A percentile compares a stretch with the other conserved stretches of the same genome.
These are phyloP conservation scores for Wickerhamomyces strasburgensis DNA, from an alignment of 805 yeast species.

Conservation along the genomic window DNA sequence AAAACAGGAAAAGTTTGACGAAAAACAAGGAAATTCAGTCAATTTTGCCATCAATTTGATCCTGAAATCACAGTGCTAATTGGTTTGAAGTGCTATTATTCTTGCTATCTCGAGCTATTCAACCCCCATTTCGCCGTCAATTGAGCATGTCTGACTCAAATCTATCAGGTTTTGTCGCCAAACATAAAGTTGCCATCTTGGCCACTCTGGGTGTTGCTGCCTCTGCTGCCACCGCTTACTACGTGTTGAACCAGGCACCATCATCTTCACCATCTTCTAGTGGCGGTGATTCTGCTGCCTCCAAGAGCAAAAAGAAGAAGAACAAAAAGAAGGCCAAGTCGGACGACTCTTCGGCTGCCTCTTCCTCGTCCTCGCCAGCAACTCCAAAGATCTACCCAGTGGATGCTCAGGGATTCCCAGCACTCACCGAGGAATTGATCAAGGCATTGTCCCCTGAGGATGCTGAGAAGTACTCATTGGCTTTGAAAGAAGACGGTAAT, in stretches of 20 bases:
- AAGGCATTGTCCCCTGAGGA: conserved; percentile 42
- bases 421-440: conserved; percentile 42
- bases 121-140: too few species aligned
- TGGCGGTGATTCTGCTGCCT: conserved; percentile 9
- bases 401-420: conserved; percentile 53
- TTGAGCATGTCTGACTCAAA: conserved; percentile 27
- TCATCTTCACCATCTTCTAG: conserved; percentile 12
- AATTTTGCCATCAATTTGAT: too few species aligned
- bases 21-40: too few species aligned
- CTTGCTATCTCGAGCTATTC: too few species aligned
- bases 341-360: conserved; percentile 12
- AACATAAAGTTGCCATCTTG: conserved; percentile 56
- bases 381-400: conserved; percentile 46
- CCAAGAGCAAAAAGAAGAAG: conserved; percentile 33
- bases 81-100: too few species aligned
- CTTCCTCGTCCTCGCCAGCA: conserved; percentile 13
- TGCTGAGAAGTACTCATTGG: conserved; percentile 61
- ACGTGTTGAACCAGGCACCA: conserved; percentile 38
- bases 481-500: conserved; percentile 89
- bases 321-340: conserved; percentile 38
- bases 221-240: conserved; percentile 59
- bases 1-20: too few species aligned
- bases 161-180: conserved; percentile 27
- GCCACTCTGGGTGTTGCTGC: conserved; percentile 61
- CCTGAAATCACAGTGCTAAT: too few species aligned